Evolutionary conservation across 2,329 filamentous ascomycete genomes (phyloP), one percentile per base, ranked within the genome.

Genomic region (Cordyceps javanica): DNA sequence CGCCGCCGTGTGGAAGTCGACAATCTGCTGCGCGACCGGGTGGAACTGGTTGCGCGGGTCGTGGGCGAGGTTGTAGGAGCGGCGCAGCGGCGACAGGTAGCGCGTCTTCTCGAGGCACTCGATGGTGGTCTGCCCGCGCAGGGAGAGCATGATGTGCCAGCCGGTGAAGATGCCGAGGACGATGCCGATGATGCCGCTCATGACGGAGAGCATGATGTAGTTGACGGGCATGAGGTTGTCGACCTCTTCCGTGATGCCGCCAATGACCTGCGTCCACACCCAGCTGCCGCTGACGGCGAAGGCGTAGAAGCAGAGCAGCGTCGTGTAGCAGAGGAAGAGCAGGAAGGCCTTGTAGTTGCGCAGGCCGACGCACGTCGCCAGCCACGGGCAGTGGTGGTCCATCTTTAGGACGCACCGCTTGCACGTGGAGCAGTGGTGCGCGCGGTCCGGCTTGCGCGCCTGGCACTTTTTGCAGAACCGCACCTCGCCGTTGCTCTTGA

Each of bases 381-480:
- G 81, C 94, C 94, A 99, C 16, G 94, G 94, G 71, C 94, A 99
- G 75, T 99, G 94, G 72, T 99, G 94, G 70, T 99, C 94, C 94
- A 99, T 99, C 79, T 99, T 99, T 71, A 99, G 80, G 26, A 99
- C 92, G 71, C 94, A 99, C 67, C 89, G 88, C 64, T 88, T 85
- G 75, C 94, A 99, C 4, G 91, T 95, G 11, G 91, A 96, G 80
- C 94, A 99, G 77, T 99, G 94, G 72, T 99, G 94, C 32, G 93
- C 86, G 60, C 94, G 90, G 74, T 99, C 94, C 42, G 94, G 94
- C 76, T 99, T 99, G 62, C 89, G 85, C 54, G 87, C 87, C 75
- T 95, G 90, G 73, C 94, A 99, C 75, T 99, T 99, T 76, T 97
- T 97, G 81, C 94, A 99, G 77, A 88, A 97, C 57, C 94, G 85